Evolutionary conservation across 208 protist species (phyloP).

Genomic region (Trypanosoma scelopori): DNA sequence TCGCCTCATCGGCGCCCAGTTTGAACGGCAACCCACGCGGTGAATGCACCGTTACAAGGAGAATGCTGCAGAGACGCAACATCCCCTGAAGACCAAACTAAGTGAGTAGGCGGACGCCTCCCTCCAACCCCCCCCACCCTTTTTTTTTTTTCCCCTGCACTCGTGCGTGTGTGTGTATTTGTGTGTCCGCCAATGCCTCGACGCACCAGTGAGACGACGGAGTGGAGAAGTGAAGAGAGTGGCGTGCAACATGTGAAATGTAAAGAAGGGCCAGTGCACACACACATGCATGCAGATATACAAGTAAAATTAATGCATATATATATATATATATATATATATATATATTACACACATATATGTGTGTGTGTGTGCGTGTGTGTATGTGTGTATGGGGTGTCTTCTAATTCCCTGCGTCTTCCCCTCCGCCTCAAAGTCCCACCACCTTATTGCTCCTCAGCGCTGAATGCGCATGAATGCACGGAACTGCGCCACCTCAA

Average conservation of each 20-base stretch:
- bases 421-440: too few relatives aligned
- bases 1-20: slow-evolving; percentile 47
- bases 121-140: too few relatives aligned
- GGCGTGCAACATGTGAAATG: neutral
- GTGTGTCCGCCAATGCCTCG: too few relatives aligned
- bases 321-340: neutral
- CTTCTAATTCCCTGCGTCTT: neutral
- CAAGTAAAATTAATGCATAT: slow-evolving; percentile 4
- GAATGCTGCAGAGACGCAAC: slow-evolving; percentile 29
- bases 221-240: too few relatives aligned
- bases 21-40: slow-evolving; percentile 69
- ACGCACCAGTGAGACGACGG: too few relatives aligned
- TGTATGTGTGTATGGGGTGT: neutral
- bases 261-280: neutral
- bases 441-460: too few relatives aligned
- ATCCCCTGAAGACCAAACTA: slow-evolving; percentile 24
- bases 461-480: slow-evolving; percentile 43
- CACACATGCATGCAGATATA: slow-evolving; percentile 3
- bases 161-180: too few relatives aligned
- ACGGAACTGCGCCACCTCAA: slow-evolving; percentile 77
- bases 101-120: too few relatives aligned
- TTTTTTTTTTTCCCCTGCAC: too few relatives aligned
- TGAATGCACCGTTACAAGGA: slow-evolving; percentile 58
- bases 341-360: slow-evolving; percentile 13
- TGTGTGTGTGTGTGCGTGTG: neutral